Evolutionary conservation across 1,284 basidiomycete species (phyloP), one percentile per base, ranked within the genome.

Genomic region (Marasmius oreades): DNA sequence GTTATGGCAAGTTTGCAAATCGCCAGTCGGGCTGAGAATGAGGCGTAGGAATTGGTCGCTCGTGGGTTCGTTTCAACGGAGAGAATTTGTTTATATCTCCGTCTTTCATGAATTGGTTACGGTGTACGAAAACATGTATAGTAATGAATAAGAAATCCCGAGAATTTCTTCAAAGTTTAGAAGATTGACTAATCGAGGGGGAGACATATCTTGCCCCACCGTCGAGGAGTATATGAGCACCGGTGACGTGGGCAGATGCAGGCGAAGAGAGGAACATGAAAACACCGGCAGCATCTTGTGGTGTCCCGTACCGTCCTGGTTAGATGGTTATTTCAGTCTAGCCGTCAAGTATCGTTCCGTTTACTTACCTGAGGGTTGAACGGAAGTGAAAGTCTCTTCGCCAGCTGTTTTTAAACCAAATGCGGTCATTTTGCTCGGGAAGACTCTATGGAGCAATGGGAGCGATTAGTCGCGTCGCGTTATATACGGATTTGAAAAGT

Each of bases 361-460:
- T 20, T 20, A 62, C 70, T n/a, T 64, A 84, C 87, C 86, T 64
- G 81, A 84, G 5, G 88, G 88, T 62, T 88, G 84, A 6, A 66
- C 67, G 0, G 70, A 65, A 23, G 72, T 74, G 58, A 91, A 78
- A 2, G 62, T 69, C n/a, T 82, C 78, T 48, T 80, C 80, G 4
- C 84, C 82, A 12, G 72, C 71, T 31, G 73, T 77, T 64, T 84
- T 80, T 64, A 93, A 76, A 3, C 86, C 90, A 55, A 78, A 92
- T 0, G 87, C 81, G 0, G 93, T 95, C 93, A 95, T 95, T 70
- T 88, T 90, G 53, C 88, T 90, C 0, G 90, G 90, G 74, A 93
- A 94, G 16, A 93, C 76, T 8, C 88, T 90, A 26, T n/a, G n/a
- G 26, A 20, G 16, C 45, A 26, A 23, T 20, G 10, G 31, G n/a